A percentile compares a stretch with the other conserved stretches of the same genome.
Conservation (phyloP, 2,329 filamentous ascomycete species). For the Spiromastix sp. region DNA sequence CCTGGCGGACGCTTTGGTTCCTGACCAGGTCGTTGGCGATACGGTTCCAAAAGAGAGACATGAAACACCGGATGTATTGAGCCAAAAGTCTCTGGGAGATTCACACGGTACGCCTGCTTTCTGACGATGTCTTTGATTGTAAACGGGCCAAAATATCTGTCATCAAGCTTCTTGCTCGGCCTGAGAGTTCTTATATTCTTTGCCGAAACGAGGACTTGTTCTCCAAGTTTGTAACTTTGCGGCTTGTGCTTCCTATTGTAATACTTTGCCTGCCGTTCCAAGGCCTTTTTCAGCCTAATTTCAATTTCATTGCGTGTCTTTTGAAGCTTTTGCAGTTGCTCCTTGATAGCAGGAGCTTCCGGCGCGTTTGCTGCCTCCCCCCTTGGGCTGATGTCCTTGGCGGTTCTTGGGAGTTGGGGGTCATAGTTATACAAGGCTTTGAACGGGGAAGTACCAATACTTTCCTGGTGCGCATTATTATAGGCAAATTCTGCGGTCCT, state of each 20-base stretch:
- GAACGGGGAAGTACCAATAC: conserved; percentile 2
- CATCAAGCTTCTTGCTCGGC: conserved; percentile 4
- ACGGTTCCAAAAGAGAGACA: not conserved
- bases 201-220: conserved; percentile 1
- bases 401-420: not conserved
- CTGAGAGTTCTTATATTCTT: not conserved
- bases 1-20: not conserved
- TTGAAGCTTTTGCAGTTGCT: not conserved
- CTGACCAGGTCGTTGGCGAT: fast-evolving
- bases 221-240: not conserved
- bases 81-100: not conserved
- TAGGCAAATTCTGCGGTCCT: conserved; percentile 1
- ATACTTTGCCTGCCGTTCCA: not conserved
- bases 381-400: not conserved
- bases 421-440: conserved; percentile 1
- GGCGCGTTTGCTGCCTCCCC: not conserved
- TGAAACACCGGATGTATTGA: conserved; percentile 5
- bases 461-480: not conserved
- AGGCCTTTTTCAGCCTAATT: not conserved
- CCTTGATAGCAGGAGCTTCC: not conserved
- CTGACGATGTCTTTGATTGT: not conserved
- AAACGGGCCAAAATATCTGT: not conserved
- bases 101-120: not conserved
- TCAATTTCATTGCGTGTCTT: not conserved
- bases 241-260: not conserved